Conservation (phyloP, 345 rosid genomes). For the Bruguiera gymnorhiza region DNA sequence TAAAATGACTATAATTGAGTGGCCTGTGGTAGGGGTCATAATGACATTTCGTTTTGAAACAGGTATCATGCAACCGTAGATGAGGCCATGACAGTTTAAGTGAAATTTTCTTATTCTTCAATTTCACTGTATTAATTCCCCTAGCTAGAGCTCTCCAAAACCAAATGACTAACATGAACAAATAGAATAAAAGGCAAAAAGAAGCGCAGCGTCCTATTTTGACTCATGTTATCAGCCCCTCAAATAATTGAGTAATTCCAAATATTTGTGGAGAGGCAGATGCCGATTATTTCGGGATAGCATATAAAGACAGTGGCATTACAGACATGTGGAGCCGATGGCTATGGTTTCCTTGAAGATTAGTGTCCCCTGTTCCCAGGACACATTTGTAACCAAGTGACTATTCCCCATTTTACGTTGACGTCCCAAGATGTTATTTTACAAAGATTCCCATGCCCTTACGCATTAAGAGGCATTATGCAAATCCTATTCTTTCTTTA, state of each 20-base stretch:
- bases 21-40: no score
- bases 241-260: slow-evolving; percentile 7
- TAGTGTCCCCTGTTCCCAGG: slow-evolving; percentile 19
- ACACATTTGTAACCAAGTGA: slow-evolving; percentile 15
- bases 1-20: no score
- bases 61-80: background rate
- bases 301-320: slow-evolving; percentile 1
- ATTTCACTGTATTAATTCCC: no score
- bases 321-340: background rate
- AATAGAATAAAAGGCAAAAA: no score
- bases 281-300: background rate
- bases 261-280: background rate
- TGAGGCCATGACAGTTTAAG: no score
- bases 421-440: background rate
- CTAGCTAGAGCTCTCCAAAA: no score
- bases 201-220: background rate
- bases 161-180: no score
- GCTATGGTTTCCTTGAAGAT: slow-evolving; percentile 17
- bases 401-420: slow-evolving; percentile 16
- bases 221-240: background rate
- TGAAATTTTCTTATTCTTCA: no score
- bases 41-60: no score
- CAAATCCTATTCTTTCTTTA: no score
- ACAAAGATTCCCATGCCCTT: slow-evolving; percentile 2
- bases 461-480: background rate